Evolutionary conservation across 73 alveolate genomes (phyloP).

Genomic region (Diophrys appendiculata): DNA sequence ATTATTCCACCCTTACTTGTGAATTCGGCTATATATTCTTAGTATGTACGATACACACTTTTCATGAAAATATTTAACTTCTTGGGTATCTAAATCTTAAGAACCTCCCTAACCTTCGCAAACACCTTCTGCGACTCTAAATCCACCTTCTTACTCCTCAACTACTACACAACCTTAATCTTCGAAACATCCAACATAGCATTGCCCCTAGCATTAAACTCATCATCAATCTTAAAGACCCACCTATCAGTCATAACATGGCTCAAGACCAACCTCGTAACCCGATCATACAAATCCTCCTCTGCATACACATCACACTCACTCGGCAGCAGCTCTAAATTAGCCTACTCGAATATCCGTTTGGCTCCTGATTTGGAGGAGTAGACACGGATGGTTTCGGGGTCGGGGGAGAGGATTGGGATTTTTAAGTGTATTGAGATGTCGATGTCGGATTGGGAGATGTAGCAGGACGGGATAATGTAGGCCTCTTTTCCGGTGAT

Average conservation of each 20-base stretch:
- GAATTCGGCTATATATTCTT: constrained; percentile 43
- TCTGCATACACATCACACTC: constrained; percentile 55
- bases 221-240: constrained; percentile 65
- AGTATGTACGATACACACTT: constrained; percentile 44
- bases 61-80: constrained; percentile 43
- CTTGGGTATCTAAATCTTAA: constrained; percentile 17
- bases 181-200: constrained; percentile 56
- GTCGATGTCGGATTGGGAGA: constrained; percentile 36
- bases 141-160: constrained; percentile 50
- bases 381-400: constrained; percentile 24
- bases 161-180: constrained; percentile 27
- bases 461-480: constrained; percentile 65
- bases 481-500: constrained; percentile 45
- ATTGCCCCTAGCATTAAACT: constrained; percentile 63
- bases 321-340: constrained; percentile 46
- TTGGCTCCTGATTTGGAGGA: constrained; percentile 63
- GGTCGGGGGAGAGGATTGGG: constrained; percentile 54
- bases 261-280: constrained; percentile 48
- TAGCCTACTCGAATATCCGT: constrained; percentile 48
- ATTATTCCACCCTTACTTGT: constrained; percentile 54
- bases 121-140: constrained; percentile 41
- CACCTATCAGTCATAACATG: constrained; percentile 39
- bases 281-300: constrained; percentile 35
- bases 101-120: constrained; percentile 53
- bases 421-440: constrained; percentile 49